A percentile compares a stretch with the other conserved stretches of the same genome.
These are phyloP conservation scores for Striga asiatica DNA, from an alignment of 257 asterid species.

Conservation along the genomic window DNA sequence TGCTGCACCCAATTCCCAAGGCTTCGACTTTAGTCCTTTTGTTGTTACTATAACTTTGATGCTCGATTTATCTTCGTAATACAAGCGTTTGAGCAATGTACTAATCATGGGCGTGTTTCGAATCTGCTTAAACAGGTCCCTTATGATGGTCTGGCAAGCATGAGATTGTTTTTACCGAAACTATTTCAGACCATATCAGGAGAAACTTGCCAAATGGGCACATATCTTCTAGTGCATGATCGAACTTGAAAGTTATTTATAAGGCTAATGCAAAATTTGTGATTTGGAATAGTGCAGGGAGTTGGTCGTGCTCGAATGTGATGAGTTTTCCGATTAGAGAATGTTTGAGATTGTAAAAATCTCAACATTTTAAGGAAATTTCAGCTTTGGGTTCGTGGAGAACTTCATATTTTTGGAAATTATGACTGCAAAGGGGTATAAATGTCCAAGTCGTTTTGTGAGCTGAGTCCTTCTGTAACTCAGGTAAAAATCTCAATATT, in stretches of 20 bases:
- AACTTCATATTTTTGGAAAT: too few species aligned
- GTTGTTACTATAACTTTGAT: conserved; percentile 20
- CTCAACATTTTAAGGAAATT: too few species aligned
- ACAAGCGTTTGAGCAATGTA: conserved; percentile 31
- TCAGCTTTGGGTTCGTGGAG: too few species aligned
- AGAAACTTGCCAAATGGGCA: conserved; percentile 43
- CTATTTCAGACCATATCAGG: conserved; percentile 37
- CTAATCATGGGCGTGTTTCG: conserved; percentile 22
- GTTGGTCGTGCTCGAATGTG: conserved; percentile 15
- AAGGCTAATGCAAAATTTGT: conserved; percentile 32
- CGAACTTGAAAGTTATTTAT: conserved; percentile 40
- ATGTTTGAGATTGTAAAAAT: conserved; percentile 35
- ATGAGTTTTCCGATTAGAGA: conserved; percentile 31
- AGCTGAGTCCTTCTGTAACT: too few species aligned
- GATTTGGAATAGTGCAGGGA: conserved; percentile 34
- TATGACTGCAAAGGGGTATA: too few species aligned
- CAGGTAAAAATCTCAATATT: too few species aligned
- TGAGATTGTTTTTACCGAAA: conserved; percentile 21
- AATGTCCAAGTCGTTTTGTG: too few species aligned
- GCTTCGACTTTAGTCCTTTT: conserved; percentile 49
- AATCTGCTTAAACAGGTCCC: too few species aligned
- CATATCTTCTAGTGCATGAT: conserved; percentile 59
- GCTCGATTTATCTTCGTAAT: conserved; percentile 24
- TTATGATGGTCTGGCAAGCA: conserved; percentile 32
- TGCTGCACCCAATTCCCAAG: too few species aligned